phyloP scores from a whole-genome alignment of 2,329 filamentous ascomycete species.

The Blastomyces gilchristii region DNA sequence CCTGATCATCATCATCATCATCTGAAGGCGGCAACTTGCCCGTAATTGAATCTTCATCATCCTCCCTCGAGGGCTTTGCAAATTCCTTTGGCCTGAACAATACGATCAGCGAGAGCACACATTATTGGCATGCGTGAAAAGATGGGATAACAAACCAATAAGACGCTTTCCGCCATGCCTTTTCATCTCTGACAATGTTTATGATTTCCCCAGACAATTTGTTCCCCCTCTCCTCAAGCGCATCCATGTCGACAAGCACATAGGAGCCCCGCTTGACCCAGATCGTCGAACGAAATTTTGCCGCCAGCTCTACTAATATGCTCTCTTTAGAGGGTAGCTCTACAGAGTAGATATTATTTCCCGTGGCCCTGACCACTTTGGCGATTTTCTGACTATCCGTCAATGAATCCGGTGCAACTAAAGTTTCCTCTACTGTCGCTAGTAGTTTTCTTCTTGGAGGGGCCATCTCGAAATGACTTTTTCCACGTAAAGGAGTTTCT shows the following conservation, averaged over 20 bases:
- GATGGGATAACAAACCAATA: conserved; percentile 58
- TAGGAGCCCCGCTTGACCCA: conserved; percentile 87
- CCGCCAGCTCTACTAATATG: conserved; percentile 68
- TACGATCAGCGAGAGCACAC: conserved; percentile 6
- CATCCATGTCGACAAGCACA: conserved; percentile 66
- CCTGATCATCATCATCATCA: conserved; percentile 40
- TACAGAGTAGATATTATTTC: conserved; percentile 81
- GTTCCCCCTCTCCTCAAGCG: conserved; percentile 57
- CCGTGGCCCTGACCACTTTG: conserved; percentile 68
- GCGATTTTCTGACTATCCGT: conserved; percentile 53
- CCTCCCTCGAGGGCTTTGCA: conserved; percentile 53
- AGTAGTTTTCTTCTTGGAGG: conserved; percentile 67
- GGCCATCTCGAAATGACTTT: conserved; percentile 44
- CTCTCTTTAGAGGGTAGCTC: conserved; percentile 56
- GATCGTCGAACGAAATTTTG: conserved; percentile 80
- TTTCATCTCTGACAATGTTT: conserved; percentile 86
- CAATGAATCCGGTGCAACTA: conserved; percentile 48
- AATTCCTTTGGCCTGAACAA: conserved; percentile 66
- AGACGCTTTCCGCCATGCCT: conserved; percentile 73
- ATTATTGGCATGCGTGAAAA: not conserved
- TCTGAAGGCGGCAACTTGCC: conserved; percentile 79
- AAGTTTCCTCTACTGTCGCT: conserved; percentile 64
- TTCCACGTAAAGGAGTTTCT: not conserved
- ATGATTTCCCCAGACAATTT: conserved; percentile 82
- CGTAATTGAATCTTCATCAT: conserved; percentile 64